A percentile compares a stretch with the other conserved stretches of the same genome.
Evolutionary conservation across 192 early-diverging fungal genomes (phyloP).

Genomic region (Allomyces macrogynus): DNA sequence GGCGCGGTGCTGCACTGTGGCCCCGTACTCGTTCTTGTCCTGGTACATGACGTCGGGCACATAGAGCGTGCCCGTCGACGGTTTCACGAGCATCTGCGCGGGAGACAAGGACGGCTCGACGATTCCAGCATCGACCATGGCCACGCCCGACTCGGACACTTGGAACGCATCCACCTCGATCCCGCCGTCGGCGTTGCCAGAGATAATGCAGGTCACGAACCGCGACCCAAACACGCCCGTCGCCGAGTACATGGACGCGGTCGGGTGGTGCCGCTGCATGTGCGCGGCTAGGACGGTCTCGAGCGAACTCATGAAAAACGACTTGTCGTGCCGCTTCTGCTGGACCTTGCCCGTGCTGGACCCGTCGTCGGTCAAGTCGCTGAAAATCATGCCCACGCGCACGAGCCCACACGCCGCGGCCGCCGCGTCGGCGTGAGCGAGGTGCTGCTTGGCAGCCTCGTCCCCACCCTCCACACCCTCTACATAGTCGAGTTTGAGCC

Average conservation of each 20-base stretch:
- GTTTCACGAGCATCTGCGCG: constrained; percentile 61
- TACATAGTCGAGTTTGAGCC: constrained; percentile 26
- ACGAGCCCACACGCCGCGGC: constrained; percentile 45
- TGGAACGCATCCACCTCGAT: constrained; percentile 80
- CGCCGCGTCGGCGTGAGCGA: constrained; percentile 29
- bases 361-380: constrained; percentile 71
- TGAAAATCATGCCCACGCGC: constrained; percentile 78
- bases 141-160: constrained; percentile 72
- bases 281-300: constrained; percentile 72
- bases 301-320: constrained; percentile 80
- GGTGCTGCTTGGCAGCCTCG: constrained; percentile 16
- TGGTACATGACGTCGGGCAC: constrained; percentile 94
- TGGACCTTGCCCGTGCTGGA: constrained; percentile 57
- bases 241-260: constrained; percentile 43
- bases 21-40: constrained; percentile 84
- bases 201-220: constrained; percentile 86
- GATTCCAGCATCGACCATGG: constrained; percentile 77
- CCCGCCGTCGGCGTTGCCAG: constrained; percentile 65
- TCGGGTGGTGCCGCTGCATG: constrained; percentile 57
- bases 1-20: constrained; percentile 66
- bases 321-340: constrained; percentile 72
- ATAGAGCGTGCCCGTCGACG: constrained; percentile 46
- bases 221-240: constrained; percentile 71
- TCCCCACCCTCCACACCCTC: not conserved
- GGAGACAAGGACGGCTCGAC: constrained; percentile 78